Evolutionary conservation across 768 basidiomycete genomes (phyloP).

Genomic region (Phylloporus sp.): DNA sequence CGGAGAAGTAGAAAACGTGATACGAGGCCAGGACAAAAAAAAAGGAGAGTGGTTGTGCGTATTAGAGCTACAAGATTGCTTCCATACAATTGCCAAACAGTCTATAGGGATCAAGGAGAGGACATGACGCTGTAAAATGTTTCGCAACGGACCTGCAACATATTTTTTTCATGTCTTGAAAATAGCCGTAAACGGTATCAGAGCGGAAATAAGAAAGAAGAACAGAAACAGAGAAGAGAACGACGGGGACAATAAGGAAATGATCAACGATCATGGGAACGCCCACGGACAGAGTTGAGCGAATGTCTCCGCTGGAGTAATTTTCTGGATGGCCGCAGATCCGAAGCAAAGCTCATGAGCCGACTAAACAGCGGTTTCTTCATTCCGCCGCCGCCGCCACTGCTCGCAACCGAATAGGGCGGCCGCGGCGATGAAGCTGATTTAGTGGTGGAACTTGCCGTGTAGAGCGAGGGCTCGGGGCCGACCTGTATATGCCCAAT

Average conservation of each 20-base stretch:
- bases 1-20: constrained; percentile 10
- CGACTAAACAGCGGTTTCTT: constrained; percentile 62
- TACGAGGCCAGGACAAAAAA: not conserved
- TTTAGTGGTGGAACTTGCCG: constrained; percentile 55
- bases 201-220: not conserved
- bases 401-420: constrained; percentile 23
- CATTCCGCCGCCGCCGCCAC: constrained; percentile 24
- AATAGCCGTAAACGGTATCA: constrained; percentile 5
- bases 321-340: constrained; percentile 38
- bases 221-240: not conserved
- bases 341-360: constrained; percentile 48
- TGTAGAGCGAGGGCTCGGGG: constrained; percentile 48
- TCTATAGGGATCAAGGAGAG: constrained; percentile 17
- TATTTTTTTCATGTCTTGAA: constrained; percentile 7
- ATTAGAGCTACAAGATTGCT: constrained; percentile 29
- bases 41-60: constrained; percentile 20
- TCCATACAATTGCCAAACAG: constrained; percentile 17
- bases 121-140: constrained; percentile 11
- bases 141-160: constrained; percentile 5
- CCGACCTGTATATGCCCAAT: constrained; percentile 32
- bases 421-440: constrained; percentile 50
- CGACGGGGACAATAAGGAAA: not conserved
- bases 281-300: constrained; percentile 24
- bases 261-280: constrained; percentile 21
- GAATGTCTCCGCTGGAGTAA: constrained; percentile 50